phyloP scores from a whole-genome alignment of 2,329 filamentous ascomycete genomes.

The Rhynchosporium graminicola region DNA sequence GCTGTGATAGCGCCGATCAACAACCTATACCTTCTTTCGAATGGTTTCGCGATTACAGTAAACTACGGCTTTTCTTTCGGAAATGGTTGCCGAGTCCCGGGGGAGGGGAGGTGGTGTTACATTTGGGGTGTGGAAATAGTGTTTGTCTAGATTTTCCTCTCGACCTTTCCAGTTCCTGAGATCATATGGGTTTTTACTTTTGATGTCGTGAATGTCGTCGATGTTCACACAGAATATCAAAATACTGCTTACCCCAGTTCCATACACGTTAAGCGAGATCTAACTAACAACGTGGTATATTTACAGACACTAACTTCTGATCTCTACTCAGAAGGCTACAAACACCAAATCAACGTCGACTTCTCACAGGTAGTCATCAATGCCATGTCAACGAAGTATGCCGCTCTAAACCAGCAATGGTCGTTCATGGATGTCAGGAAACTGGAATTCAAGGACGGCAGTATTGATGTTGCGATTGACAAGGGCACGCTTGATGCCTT shows the following conservation, averaged over 20 bases:
- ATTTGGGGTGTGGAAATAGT: conserved; percentile 60
- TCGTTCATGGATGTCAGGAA: conserved; percentile 52
- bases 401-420: conserved; percentile 45
- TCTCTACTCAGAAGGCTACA: conserved; percentile 50
- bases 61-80: conserved; percentile 51
- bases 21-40: conserved; percentile 40
- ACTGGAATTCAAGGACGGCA: conserved; percentile 46
- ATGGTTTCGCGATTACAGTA: conserved; percentile 53
- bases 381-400: conserved; percentile 51
- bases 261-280: not conserved
- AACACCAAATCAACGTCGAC: conserved; percentile 55
- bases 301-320: conserved; percentile 53
- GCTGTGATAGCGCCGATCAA: not conserved
- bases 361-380: conserved; percentile 56
- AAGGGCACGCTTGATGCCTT: conserved; percentile 58
- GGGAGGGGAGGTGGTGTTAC: conserved; percentile 49
- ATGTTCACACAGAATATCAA: too few species aligned
- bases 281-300: not conserved
- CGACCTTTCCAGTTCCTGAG: not conserved
- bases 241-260: not conserved
- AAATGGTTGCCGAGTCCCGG: conserved; percentile 45
- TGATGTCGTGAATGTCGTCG: not conserved
- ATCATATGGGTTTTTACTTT: conserved; percentile 2
- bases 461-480: conserved; percentile 58
- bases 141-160: conserved; percentile 40